A percentile compares a stretch with the other conserved stretches of the same genome.
phyloP scores from a whole-genome alignment of 495 filamentous ascomycete genomes.

The Penicillium ochrochloron region DNA sequence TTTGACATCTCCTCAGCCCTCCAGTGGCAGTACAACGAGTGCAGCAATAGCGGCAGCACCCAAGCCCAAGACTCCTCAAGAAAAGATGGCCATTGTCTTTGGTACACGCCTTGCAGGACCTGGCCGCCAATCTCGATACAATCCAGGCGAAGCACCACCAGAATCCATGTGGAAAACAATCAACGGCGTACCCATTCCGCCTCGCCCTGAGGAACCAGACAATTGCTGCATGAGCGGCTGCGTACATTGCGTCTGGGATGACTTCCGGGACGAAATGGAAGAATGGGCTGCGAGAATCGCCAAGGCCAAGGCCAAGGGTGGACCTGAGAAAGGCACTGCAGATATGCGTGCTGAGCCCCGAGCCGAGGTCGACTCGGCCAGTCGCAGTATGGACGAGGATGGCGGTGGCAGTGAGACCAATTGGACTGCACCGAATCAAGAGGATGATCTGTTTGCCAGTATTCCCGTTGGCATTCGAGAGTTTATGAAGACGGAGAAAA shows the following conservation, averaged over 20 bases:
- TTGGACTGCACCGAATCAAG: slow-evolving; percentile 53
- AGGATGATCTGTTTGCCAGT: slow-evolving; percentile 69
- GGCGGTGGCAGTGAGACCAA: slow-evolving; percentile 73
- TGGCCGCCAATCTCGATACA: slow-evolving; percentile 62
- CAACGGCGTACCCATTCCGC: slow-evolving; percentile 82
- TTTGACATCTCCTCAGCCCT: slow-evolving; percentile 37
- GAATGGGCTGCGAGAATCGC: slow-evolving; percentile 70
- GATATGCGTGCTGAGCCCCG: slow-evolving; percentile 44
- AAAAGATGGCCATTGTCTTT: slow-evolving; percentile 73
- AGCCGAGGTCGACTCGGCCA: slow-evolving; percentile 45
- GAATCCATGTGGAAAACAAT: slow-evolving; percentile 58
- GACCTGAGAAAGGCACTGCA: slow-evolving; percentile 30
- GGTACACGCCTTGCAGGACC: slow-evolving; percentile 75
- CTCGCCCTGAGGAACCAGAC: slow-evolving; percentile 85
- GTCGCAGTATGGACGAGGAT: slow-evolving; percentile 76
- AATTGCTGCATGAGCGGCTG: slow-evolving; percentile 99
- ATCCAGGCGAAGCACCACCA: slow-evolving; percentile 51
- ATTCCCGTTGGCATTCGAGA: slow-evolving; percentile 93
- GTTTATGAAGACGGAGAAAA: slow-evolving; percentile 98
- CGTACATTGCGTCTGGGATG: slow-evolving; percentile 97
- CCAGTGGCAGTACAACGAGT: slow-evolving; percentile 29
- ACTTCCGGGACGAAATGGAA: slow-evolving; percentile 87
- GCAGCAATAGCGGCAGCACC: slow-evolving; percentile 24
- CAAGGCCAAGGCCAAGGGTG: slow-evolving; percentile 54
- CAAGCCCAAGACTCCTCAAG: slow-evolving; percentile 45